Conservation (phyloP, 2,329 filamentous ascomycete genomes). For the Calonectria honghensis region DNA sequence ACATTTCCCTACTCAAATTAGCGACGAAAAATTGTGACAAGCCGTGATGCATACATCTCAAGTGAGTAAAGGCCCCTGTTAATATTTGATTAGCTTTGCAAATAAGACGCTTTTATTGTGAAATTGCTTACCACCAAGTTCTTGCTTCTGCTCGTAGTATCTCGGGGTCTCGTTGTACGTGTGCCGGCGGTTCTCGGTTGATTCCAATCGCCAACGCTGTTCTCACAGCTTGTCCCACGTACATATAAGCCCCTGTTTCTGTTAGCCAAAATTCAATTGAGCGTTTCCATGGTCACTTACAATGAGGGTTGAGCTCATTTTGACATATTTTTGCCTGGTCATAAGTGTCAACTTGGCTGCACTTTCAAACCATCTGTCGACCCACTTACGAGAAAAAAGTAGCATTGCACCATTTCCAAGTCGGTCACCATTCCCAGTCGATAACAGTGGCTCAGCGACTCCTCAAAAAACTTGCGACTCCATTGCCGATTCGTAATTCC, state of each 20-base stretch:
- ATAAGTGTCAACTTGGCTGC: neutral
- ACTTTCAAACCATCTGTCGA: no score
- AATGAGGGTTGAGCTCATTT: constrained; percentile 68
- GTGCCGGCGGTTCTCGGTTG: constrained; percentile 62
- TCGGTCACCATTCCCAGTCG: constrained; percentile 65
- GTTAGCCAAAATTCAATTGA: neutral
- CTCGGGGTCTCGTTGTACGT: constrained; percentile 58
- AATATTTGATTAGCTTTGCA: neutral
- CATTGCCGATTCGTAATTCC: constrained; percentile 66
- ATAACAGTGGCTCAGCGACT: constrained; percentile 62
- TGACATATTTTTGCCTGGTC: constrained; percentile 68
- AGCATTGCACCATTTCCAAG: constrained; percentile 68
- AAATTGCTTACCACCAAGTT: constrained; percentile 66
- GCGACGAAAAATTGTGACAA: constrained; percentile 18
- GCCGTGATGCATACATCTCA: constrained; percentile 59
- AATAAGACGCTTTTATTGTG: fast-evolving
- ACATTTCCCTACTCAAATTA: constrained; percentile 62
- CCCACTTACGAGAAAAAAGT: constrained; percentile 64
- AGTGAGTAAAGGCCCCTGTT: constrained; percentile 65
- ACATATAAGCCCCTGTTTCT: constrained; percentile 65
- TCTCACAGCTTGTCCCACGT: constrained; percentile 67
- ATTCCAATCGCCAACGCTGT: constrained; percentile 68
- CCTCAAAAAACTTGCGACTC: constrained; percentile 67
- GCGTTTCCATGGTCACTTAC: constrained; percentile 51
- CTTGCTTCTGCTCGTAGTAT: constrained; percentile 61